Conservation (phyloP, 257 asterid genomes). For the Solanum ossicruentum region DNA sequence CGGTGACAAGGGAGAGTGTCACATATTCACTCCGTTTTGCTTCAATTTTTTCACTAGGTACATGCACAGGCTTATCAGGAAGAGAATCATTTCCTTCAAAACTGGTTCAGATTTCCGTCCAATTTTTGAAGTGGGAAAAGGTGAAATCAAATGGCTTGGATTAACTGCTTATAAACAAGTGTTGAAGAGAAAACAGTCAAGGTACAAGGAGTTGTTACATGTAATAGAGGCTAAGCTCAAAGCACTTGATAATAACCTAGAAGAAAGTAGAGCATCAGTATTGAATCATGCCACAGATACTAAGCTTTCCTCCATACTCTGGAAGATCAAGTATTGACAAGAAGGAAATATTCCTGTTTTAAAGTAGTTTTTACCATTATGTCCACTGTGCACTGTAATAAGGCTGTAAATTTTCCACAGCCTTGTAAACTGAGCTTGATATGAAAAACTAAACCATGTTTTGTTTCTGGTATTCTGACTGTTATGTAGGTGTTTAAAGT, state of each 20-base stretch:
- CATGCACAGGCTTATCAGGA: slow-evolving; percentile 53
- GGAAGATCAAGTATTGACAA: slow-evolving; percentile 56
- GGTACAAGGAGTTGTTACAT: slow-evolving; percentile 31
- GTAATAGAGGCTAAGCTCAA: slow-evolving; percentile 29
- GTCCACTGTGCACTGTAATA: not conserved
- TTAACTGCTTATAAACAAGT: slow-evolving; percentile 48
- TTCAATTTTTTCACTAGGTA: slow-evolving; percentile 24
- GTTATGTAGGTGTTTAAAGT: not conserved
- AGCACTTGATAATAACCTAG: slow-evolving; percentile 17
- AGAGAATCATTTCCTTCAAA: slow-evolving; percentile 31
- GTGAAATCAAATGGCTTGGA: slow-evolving; percentile 66
- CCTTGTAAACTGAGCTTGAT: not conserved
- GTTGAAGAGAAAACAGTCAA: slow-evolving; percentile 49
- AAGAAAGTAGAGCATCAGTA: slow-evolving; percentile 24
- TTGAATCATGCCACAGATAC: slow-evolving; percentile 55
- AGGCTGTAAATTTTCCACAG: not conserved
- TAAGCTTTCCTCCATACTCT: slow-evolving; percentile 42
- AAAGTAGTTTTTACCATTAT: not conserved
- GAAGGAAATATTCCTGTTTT: not conserved
- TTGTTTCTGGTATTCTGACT: not conserved
- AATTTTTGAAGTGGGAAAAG: slow-evolving; percentile 30
- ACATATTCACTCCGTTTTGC: not conserved
- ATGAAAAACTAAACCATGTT: not conserved
- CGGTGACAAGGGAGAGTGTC: not conserved
- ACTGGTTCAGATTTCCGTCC: slow-evolving; percentile 32